A percentile compares a stretch with the other conserved stretches of the same genome.
phyloP scores from a whole-genome alignment of 345 rosid species.

The Syzygium jambos region DNA sequence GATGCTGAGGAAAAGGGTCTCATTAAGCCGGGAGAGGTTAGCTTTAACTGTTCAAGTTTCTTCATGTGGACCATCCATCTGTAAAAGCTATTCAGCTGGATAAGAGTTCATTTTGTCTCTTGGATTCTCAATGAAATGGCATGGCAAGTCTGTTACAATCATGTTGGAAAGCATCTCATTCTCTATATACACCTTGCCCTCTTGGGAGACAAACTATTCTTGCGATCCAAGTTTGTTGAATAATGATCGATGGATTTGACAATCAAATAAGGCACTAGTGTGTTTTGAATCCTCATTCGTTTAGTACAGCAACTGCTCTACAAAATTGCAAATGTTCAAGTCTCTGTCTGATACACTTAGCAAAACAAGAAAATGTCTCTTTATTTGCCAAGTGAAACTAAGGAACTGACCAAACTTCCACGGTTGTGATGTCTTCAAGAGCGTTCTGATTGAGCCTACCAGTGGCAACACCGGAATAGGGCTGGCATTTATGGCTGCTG shows the following conservation, averaged over 20 bases:
- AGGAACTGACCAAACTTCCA: background rate
- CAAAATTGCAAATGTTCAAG: background rate
- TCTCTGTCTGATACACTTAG: background rate
- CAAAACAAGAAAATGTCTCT: background rate
- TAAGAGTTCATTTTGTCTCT: background rate
- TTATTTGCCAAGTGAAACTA: background rate
- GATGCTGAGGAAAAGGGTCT: constrained; percentile 76
- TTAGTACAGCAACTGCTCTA: background rate
- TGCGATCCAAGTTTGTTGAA: background rate
- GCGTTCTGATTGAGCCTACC: constrained; percentile 64
- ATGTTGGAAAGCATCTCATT: background rate
- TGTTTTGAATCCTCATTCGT: background rate
- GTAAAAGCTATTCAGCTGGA: background rate
- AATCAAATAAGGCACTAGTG: background rate
- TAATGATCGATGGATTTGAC: background rate
- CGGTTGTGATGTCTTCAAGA: constrained; percentile 19
- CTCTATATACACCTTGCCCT: background rate
- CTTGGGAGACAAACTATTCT: background rate
- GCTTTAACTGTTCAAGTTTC: background rate
- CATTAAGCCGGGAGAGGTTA: constrained; percentile 55
- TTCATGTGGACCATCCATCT: background rate
- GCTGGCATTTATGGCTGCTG: constrained; percentile 69
- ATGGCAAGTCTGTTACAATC: background rate
- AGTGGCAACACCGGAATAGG: constrained; percentile 76
- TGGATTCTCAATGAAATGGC: background rate